These are phyloP conservation scores for Fusarium pseudograminearum DNA, from an alignment of 2,329 filamentous ascomycete genomes.

Conservation along the genomic window DNA sequence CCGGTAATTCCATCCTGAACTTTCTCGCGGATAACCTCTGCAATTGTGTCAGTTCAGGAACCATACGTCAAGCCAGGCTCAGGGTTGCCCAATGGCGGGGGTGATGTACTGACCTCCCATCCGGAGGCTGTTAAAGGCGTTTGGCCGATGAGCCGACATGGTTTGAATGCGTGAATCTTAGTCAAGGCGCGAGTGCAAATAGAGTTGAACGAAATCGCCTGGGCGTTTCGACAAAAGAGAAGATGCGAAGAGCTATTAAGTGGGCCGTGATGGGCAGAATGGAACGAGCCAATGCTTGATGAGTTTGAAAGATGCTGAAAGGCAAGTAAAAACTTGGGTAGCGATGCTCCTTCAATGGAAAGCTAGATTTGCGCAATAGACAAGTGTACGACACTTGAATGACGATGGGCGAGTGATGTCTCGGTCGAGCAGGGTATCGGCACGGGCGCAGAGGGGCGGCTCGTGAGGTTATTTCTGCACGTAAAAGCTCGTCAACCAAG, in stretches of 20 bases:
- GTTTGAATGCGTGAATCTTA: conserved; percentile 45
- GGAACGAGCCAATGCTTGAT: conserved; percentile 34
- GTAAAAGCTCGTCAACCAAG: conserved; percentile 25
- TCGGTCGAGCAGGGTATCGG: conserved; percentile 44
- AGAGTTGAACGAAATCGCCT: conserved; percentile 42
- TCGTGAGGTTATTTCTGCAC: conserved; percentile 41
- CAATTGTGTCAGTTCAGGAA: conserved; percentile 33
- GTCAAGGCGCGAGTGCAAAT: conserved; percentile 47
- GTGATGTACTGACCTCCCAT: conserved; percentile 86
- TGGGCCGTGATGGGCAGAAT: conserved; percentile 55
- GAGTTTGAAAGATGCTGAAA: conserved; percentile 37
- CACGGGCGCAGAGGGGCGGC: conserved; percentile 41
- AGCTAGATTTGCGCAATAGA: conserved; percentile 40
- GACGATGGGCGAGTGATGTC: conserved; percentile 43
- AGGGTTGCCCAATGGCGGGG: conserved; percentile 19
- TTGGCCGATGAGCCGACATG: conserved; percentile 93
- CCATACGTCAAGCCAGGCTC: conserved; percentile 5
- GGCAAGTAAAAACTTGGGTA: conserved; percentile 18
- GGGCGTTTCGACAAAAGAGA: conserved; percentile 46
- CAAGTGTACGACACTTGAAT: conserved; percentile 36
- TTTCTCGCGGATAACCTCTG: conserved; percentile 98
- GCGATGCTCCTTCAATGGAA: conserved; percentile 20
- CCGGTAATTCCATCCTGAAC: conserved; percentile 98
- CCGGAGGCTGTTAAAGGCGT: conserved; percentile 86
- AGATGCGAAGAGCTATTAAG: conserved; percentile 44